Conservation (phyloP, 345 rosid genomes). For the Barbarea vulgaris region DNA sequence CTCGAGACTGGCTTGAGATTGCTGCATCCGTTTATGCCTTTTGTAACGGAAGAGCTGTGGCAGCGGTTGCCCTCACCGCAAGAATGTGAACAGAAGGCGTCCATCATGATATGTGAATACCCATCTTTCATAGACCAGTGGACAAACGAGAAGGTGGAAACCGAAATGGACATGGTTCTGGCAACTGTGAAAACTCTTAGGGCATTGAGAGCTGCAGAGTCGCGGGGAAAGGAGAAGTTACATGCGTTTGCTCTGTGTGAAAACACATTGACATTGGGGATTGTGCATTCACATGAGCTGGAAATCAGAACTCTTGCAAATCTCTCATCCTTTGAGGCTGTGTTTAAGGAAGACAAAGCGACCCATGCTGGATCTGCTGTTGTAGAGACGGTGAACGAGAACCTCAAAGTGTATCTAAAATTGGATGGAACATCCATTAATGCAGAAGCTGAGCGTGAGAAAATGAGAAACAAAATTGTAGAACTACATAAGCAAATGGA, state of each 20-base stretch:
- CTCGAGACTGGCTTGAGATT: constrained; percentile 72
- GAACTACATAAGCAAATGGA: constrained; percentile 66
- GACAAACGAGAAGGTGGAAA: constrained; percentile 60
- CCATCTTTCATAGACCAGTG: constrained; percentile 63
- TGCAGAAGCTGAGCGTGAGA: constrained; percentile 56
- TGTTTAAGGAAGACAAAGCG: constrained; percentile 52
- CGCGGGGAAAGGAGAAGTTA: constrained; percentile 63
- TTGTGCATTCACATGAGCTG: constrained; percentile 50
- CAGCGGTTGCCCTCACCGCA: constrained; percentile 63
- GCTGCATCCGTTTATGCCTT: constrained; percentile 92
- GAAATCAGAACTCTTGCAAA: constrained; percentile 72
- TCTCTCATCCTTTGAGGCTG: constrained; percentile 64
- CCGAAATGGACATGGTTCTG: constrained; percentile 68
- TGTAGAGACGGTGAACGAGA: constrained; percentile 71
- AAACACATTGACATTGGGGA: constrained; percentile 46
- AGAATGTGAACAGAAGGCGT: constrained; percentile 47
- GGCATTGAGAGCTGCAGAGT: constrained; percentile 58
- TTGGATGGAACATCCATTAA: constrained; percentile 55
- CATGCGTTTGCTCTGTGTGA: constrained; percentile 76
- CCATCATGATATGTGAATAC: constrained; percentile 72
- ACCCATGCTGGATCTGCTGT: constrained; percentile 63
- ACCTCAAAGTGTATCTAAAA: constrained; percentile 66
- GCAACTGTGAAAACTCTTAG: constrained; percentile 62
- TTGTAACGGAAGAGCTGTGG: constrained; percentile 83
- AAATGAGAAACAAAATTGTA: constrained; percentile 54